A percentile compares a stretch with the other conserved stretches of the same genome.
These are phyloP conservation scores for Bombardia bombarda DNA, from an alignment of 495 filamentous ascomycete genomes.

Conservation along the genomic window DNA sequence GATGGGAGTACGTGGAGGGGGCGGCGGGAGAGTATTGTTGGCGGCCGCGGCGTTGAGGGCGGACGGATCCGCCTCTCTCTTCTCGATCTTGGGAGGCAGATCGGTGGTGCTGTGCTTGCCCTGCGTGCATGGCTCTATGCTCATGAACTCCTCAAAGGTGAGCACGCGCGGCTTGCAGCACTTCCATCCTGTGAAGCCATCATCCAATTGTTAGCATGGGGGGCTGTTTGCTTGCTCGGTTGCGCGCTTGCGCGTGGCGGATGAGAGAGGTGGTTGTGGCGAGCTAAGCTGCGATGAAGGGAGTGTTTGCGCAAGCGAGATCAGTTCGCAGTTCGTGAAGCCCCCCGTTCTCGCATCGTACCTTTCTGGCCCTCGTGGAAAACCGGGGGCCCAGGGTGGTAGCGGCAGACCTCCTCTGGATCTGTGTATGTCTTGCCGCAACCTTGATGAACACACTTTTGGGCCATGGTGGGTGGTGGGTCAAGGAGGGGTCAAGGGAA, in stretches of 20 bases:
- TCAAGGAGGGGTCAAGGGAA: too few relatives aligned
- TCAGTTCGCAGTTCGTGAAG: too few relatives aligned
- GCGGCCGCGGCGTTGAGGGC: slow-evolving; percentile 24
- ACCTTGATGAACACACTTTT: slow-evolving; percentile 93
- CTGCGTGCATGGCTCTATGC: slow-evolving; percentile 86
- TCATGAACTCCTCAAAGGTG: slow-evolving; percentile 97
- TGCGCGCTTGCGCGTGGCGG: too few relatives aligned
- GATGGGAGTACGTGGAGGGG: slow-evolving; percentile 41
- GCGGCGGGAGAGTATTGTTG: slow-evolving; percentile 30
- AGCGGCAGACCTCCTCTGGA: slow-evolving; percentile 74
- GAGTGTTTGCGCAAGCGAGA: too few relatives aligned
- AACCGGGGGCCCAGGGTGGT: slow-evolving; percentile 88
- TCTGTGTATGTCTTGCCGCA: slow-evolving; percentile 87
- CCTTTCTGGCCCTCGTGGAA: slow-evolving; percentile 99
- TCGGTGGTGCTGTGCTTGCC: slow-evolving; percentile 87
- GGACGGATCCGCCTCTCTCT: slow-evolving; percentile 33
- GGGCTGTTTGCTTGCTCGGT: too few relatives aligned
- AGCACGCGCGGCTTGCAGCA: slow-evolving; percentile 98
- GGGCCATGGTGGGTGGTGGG: slow-evolving; percentile 49
- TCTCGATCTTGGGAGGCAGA: slow-evolving; percentile 49
- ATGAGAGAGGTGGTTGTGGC: too few relatives aligned
- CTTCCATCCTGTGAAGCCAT: slow-evolving; percentile 71
- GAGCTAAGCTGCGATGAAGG: too few relatives aligned
- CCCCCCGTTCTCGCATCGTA: too few relatives aligned
- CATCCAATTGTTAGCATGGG: not conserved